A percentile compares a stretch with the other conserved stretches of the same genome.
phyloP scores from a whole-genome alignment of 495 filamentous ascomycete species.

The Penicillium roqueforti region DNA sequence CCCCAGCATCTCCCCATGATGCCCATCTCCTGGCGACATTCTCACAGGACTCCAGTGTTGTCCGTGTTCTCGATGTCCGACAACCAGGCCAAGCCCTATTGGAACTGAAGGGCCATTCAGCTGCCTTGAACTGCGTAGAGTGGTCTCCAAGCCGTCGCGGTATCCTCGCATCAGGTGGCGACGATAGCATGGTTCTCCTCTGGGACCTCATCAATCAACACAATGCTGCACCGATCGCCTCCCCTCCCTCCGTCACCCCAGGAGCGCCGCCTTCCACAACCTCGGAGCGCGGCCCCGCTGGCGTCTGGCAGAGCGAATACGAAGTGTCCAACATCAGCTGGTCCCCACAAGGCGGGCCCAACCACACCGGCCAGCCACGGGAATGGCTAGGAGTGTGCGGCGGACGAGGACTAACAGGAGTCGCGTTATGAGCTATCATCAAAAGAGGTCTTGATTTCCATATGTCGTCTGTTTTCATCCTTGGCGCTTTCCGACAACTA shows the following conservation, averaged over 20 bases:
- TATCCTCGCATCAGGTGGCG: slow-evolving; percentile 84
- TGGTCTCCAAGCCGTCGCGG: slow-evolving; percentile 89
- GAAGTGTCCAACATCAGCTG: slow-evolving; percentile 94
- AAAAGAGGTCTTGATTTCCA: not conserved
- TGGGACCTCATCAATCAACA: slow-evolving; percentile 86
- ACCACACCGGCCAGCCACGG: slow-evolving; percentile 58
- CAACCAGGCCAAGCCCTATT: slow-evolving; percentile 94
- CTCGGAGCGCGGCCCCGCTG: slow-evolving; percentile 61
- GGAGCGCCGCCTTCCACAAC: slow-evolving; percentile 34
- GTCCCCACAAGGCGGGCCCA: slow-evolving; percentile 74
- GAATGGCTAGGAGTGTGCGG: slow-evolving; percentile 96
- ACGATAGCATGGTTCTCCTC: slow-evolving; percentile 84
- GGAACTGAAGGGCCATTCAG: slow-evolving; percentile 87
- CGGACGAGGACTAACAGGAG: slow-evolving; percentile 87
- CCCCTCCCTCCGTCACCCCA: slow-evolving; percentile 30
- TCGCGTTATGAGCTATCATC: slow-evolving; percentile 50
- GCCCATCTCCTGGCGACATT: slow-evolving; percentile 95
- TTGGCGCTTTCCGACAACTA: not conserved
- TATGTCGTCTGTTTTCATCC: not conserved
- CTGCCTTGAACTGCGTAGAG: slow-evolving; percentile 85
- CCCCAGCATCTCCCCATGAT: slow-evolving; percentile 83
- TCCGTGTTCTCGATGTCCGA: slow-evolving; percentile 93
- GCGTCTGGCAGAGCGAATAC: slow-evolving; percentile 91
- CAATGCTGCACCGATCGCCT: slow-evolving; percentile 46
- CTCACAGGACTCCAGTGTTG: slow-evolving; percentile 84